Percentiles rank a stretch among this genome's conserved stretches.
Conservation (phyloP, 2,329 filamentous ascomycete genomes). For the Cyphellophora europaea region DNA sequence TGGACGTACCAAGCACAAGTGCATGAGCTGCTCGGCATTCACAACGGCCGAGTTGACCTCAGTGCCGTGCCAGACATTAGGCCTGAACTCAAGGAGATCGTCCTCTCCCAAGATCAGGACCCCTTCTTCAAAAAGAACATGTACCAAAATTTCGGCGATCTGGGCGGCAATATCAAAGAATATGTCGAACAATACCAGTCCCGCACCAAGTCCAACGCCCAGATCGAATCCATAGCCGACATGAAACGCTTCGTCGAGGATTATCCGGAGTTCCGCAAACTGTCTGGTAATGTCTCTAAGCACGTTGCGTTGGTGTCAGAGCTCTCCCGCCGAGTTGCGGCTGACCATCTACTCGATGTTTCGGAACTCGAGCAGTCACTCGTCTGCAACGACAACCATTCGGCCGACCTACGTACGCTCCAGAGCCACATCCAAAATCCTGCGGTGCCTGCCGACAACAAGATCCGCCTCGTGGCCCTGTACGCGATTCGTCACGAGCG, state of each 20-base stretch:
- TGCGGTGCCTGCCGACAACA: slow-evolving; percentile 67
- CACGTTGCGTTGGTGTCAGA: slow-evolving; percentile 95
- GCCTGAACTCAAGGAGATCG: slow-evolving; percentile 85
- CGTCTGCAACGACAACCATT: slow-evolving; percentile 82
- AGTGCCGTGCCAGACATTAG: slow-evolving; percentile 74
- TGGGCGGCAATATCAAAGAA: slow-evolving; percentile 95
- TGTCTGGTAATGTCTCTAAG: slow-evolving; percentile 97
- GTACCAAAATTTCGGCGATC: slow-evolving; percentile 94
- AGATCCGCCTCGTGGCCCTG: slow-evolving; percentile 82
- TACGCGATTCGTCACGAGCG: slow-evolving; percentile 90
- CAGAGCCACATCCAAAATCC: slow-evolving; percentile 79
- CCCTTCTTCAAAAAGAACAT: slow-evolving; percentile 99
- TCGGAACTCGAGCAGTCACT: slow-evolving; percentile 95
- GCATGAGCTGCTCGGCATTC: slow-evolving; percentile 86
- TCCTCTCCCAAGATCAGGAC: slow-evolving; percentile 92
- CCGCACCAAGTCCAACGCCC: slow-evolving; percentile 91
- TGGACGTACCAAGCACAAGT: slow-evolving; percentile 99
- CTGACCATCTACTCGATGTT: slow-evolving; percentile 84
- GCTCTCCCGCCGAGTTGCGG: slow-evolving; percentile 75
- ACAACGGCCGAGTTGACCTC: slow-evolving; percentile 88
- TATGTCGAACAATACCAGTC: slow-evolving; percentile 98
- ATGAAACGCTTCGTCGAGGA: slow-evolving; percentile 99
- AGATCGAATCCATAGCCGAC: slow-evolving; percentile 92
- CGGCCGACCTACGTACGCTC: slow-evolving; percentile 79
- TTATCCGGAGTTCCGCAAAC: slow-evolving; percentile 93